A percentile compares a stretch with the other conserved stretches of the same genome.
These are phyloP conservation scores for Trametes villosa DNA, from an alignment of 768 basidiomycete genomes.

Conservation along the genomic window DNA sequence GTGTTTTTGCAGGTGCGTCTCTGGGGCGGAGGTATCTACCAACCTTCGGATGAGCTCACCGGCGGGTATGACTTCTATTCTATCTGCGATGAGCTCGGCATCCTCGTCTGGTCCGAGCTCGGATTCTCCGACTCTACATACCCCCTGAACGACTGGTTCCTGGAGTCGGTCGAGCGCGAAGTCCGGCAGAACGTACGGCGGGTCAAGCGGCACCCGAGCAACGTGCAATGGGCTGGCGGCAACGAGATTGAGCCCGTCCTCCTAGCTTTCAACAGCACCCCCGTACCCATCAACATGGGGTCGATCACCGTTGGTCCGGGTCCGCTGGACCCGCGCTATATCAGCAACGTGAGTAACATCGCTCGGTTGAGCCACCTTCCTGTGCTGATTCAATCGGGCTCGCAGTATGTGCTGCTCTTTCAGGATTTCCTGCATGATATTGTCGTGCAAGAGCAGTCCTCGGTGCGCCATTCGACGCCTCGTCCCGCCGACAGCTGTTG, in stretches of 20 bases:
- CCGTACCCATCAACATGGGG: constrained; percentile 42
- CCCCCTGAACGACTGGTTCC: constrained; percentile 56
- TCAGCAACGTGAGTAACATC: constrained; percentile 47
- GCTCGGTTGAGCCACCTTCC: background rate
- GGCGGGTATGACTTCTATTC: constrained; percentile 62
- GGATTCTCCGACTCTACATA: constrained; percentile 61
- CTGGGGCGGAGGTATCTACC: constrained; percentile 56
- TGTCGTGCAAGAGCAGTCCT: constrained; percentile 52
- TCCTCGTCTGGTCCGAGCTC: constrained; percentile 64
- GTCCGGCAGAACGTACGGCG: constrained; percentile 62
- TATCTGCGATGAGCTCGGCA: constrained; percentile 61
- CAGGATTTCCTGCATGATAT: constrained; percentile 54
- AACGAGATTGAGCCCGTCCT: constrained; percentile 64
- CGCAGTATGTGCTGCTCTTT: constrained; percentile 53
- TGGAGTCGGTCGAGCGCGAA: constrained; percentile 56
- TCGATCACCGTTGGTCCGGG: too few relatives aligned
- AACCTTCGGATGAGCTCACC: constrained; percentile 35
- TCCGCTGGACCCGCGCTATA: constrained; percentile 46
- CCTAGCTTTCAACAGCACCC: constrained; percentile 37
- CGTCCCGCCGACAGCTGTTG: too few relatives aligned
- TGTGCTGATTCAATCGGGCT: background rate
- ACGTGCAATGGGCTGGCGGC: constrained; percentile 61
- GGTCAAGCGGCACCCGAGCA: constrained; percentile 59
- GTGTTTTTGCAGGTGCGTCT: constrained; percentile 48
- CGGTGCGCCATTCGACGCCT: constrained; percentile 36